Evolutionary conservation across 441 rosid genomes (phyloP).

Genomic region (Adansonia madagascariensis): DNA sequence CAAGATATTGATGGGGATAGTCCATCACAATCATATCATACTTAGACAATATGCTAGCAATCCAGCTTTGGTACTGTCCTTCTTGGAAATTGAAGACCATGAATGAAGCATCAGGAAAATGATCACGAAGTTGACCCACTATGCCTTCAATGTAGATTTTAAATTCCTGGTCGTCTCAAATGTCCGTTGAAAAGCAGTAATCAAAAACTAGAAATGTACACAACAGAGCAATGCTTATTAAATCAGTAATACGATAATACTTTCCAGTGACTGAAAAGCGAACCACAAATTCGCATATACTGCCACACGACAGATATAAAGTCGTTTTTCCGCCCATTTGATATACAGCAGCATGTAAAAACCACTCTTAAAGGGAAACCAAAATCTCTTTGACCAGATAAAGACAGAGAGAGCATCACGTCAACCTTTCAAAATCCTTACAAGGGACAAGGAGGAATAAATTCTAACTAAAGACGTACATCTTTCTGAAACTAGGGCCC

Average conservation of each 20-base stretch:
- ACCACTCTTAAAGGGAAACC: background rate
- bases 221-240: slow-evolving; percentile 26
- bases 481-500: background rate
- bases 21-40: slow-evolving; percentile 89
- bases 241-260: background rate
- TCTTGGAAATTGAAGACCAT: slow-evolving; percentile 89
- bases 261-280: background rate
- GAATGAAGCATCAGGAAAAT: slow-evolving; percentile 66
- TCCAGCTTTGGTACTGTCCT: slow-evolving; percentile 57
- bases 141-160: slow-evolving; percentile 61
- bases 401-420: background rate
- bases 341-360: background rate
- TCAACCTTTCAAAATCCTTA: background rate
- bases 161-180: slow-evolving; percentile 58
- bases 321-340: background rate
- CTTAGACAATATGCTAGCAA: slow-evolving; percentile 58
- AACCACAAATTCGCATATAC: background rate
- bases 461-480: background rate
- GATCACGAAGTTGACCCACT: slow-evolving; percentile 62
- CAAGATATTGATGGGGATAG: slow-evolving; percentile 83
- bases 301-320: background rate
- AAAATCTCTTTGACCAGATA: background rate
- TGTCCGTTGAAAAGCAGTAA: slow-evolving; percentile 71
- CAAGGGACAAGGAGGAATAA: background rate
- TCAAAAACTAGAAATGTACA: slow-evolving; percentile 58